A percentile compares a stretch with the other conserved stretches of the same genome.
Evolutionary conservation across 345 rosid species (phyloP).

Genomic region (Alliaria petiolata): DNA sequence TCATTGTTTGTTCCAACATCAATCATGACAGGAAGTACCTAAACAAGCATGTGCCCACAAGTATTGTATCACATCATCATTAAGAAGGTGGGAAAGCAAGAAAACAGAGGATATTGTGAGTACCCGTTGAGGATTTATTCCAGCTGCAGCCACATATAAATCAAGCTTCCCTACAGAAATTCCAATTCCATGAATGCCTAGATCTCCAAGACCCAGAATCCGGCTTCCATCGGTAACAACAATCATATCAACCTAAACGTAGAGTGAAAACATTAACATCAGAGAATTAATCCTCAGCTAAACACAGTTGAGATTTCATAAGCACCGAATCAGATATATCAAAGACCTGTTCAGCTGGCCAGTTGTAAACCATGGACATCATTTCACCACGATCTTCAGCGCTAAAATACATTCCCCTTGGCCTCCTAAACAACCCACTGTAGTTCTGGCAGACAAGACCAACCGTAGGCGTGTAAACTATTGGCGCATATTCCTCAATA

Average conservation of each 20-base stretch:
- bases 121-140: conserved; percentile 99
- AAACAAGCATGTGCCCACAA: conserved; percentile 22
- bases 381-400: conserved; percentile 96
- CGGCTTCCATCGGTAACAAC: conserved; percentile 99
- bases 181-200: conserved; percentile 97
- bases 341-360: conserved; percentile 97
- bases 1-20: conserved; percentile 99
- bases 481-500: conserved; percentile 95
- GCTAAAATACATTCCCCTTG: conserved; percentile 97
- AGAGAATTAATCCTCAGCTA: no score
- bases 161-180: conserved; percentile 95
- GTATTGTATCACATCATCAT: conserved; percentile 1
- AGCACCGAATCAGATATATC: neutral
- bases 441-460: conserved; percentile 98
- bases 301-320: conserved; percentile 6
- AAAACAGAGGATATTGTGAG: neutral
- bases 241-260: conserved; percentile 93
- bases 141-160: conserved; percentile 97
- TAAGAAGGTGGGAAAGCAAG: neutral
- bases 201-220: conserved; percentile 97
- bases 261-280: neutral
- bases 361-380: conserved; percentile 99
- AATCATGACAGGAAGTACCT: conserved; percentile 99
- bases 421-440: conserved; percentile 95
- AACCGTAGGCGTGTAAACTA: conserved; percentile 94